phyloP scores from a whole-genome alignment of 1,284 basidiomycete species.

The Puccinia hordei region DNA sequence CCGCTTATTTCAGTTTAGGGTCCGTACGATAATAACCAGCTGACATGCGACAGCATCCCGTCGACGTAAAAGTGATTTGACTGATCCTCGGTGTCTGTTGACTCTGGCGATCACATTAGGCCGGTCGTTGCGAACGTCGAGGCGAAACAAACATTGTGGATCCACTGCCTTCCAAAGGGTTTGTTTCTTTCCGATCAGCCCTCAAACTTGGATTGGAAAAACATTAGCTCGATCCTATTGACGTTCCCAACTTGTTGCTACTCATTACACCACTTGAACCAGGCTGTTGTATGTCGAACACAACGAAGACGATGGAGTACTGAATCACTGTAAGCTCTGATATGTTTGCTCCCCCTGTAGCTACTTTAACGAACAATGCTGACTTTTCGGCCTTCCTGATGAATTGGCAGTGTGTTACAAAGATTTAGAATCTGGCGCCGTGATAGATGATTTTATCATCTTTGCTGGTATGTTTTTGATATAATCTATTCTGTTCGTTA shows the following conservation, averaged over 20 bases:
- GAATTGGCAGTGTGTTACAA: conserved; percentile 54
- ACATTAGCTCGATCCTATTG: not conserved
- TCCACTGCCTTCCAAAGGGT: conserved; percentile 55
- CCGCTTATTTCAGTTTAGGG: conserved; percentile 54
- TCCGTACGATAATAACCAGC: not conserved
- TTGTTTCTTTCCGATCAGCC: not conserved
- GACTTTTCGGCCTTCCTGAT: not conserved
- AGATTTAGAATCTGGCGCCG: conserved; percentile 53
- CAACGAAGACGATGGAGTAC: conserved; percentile 55
- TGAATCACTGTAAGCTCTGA: conserved; percentile 55
- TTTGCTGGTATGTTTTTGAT: conserved; percentile 53
- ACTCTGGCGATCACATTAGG: conserved; percentile 30
- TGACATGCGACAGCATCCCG: not conserved
- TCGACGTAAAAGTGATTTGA: not conserved
- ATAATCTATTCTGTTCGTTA: not conserved
- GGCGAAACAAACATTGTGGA: conserved; percentile 56
- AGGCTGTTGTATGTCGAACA: conserved; percentile 39
- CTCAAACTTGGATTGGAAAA: not conserved
- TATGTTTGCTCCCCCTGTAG: not conserved
- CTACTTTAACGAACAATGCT: not conserved
- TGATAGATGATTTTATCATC: conserved; percentile 56
- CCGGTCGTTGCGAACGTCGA: conserved; percentile 54
- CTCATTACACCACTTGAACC: conserved; percentile 12
- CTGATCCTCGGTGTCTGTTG: not conserved
- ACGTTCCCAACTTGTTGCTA: not conserved